Conservation (phyloP, 805 yeast genomes). For the Metschnikowia arizonensis region DNA sequence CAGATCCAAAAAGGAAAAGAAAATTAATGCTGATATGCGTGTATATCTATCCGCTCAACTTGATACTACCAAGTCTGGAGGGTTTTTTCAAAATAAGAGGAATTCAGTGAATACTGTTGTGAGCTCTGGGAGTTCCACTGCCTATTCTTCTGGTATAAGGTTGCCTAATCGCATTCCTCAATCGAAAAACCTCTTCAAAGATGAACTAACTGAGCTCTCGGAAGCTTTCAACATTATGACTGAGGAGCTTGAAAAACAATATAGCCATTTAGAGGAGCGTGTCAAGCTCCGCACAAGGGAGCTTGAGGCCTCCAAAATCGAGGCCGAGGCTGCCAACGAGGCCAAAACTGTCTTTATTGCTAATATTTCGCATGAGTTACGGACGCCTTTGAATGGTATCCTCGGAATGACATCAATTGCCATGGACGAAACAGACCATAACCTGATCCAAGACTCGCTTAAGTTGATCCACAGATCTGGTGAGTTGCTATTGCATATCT, state of each 20-base stretch:
- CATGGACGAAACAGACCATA: slow-evolving; percentile 73
- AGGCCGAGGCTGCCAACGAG: slow-evolving; percentile 93
- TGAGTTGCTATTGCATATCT: slow-evolving; percentile 78
- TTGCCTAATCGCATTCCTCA: slow-evolving; percentile 36
- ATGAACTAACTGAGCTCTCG: slow-evolving; percentile 83
- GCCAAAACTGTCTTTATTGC: slow-evolving; percentile 94
- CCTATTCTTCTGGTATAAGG: slow-evolving; percentile 36
- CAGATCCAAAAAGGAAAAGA: slow-evolving; percentile 32
- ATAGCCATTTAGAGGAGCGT: slow-evolving; percentile 79
- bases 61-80: not conserved
- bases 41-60: not conserved
- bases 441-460: slow-evolving; percentile 67
- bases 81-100: slow-evolving; percentile 8
- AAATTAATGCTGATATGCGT: not conserved
- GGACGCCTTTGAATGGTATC: slow-evolving; percentile 95
- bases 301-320: slow-evolving; percentile 79
- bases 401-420: slow-evolving; percentile 94
- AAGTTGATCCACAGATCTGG: slow-evolving; percentile 88
- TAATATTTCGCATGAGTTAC: slow-evolving; percentile 86
- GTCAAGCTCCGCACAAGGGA: slow-evolving; percentile 84
- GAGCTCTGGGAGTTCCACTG: slow-evolving; percentile 33
- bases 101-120: slow-evolving; percentile 28
- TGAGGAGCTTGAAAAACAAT: slow-evolving; percentile 79
- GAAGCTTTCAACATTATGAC: slow-evolving; percentile 91
- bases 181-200: slow-evolving; percentile 53